Evolutionary conservation across 2,329 filamentous ascomycete genomes (phyloP).

Genomic region (Plectosphaerella plurivora): DNA sequence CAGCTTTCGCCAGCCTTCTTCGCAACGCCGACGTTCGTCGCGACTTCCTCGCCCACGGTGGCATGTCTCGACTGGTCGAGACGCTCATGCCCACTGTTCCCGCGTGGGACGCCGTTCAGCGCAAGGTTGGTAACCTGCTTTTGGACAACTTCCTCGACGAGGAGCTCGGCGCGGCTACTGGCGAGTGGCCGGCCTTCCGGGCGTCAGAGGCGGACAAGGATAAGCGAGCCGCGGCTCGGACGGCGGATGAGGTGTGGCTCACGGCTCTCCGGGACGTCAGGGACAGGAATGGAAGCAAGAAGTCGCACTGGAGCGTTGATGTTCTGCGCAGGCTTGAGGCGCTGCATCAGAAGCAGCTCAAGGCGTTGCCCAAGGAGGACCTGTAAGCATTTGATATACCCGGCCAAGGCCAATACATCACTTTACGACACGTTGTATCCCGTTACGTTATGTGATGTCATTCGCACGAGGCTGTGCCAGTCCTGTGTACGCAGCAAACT

Average conservation of each 20-base stretch:
- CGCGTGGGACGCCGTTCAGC: slow-evolving; percentile 45
- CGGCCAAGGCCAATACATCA: neutral
- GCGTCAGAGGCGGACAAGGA: slow-evolving; percentile 7
- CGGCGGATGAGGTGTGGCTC: slow-evolving; percentile 10
- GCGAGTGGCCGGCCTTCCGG: slow-evolving; percentile 45
- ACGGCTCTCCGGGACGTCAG: slow-evolving; percentile 6
- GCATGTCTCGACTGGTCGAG: slow-evolving; percentile 50
- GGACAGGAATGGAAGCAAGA: slow-evolving; percentile 8
- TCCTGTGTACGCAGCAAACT: too few relatives aligned
- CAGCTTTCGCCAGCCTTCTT: slow-evolving; percentile 52
- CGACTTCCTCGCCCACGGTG: slow-evolving; percentile 50
- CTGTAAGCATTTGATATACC: slow-evolving; percentile 9
- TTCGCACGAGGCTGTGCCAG: too few relatives aligned
- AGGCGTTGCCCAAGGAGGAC: slow-evolving; percentile 16
- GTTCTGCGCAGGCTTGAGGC: slow-evolving; percentile 7
- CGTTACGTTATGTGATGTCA: too few relatives aligned
- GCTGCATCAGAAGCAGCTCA: slow-evolving; percentile 11
- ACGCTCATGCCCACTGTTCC: slow-evolving; percentile 43
- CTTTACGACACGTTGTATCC: too few relatives aligned
- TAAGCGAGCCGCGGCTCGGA: slow-evolving; percentile 9
- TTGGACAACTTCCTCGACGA: slow-evolving; percentile 64
- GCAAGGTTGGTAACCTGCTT: slow-evolving; percentile 53
- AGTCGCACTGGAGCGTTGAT: slow-evolving; percentile 11
- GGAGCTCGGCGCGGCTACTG: slow-evolving; percentile 54
- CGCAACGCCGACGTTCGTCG: slow-evolving; percentile 46